Base-by-base conservation (phyloP, 805 yeast species). In the Kuraishia molischiana region DNA sequence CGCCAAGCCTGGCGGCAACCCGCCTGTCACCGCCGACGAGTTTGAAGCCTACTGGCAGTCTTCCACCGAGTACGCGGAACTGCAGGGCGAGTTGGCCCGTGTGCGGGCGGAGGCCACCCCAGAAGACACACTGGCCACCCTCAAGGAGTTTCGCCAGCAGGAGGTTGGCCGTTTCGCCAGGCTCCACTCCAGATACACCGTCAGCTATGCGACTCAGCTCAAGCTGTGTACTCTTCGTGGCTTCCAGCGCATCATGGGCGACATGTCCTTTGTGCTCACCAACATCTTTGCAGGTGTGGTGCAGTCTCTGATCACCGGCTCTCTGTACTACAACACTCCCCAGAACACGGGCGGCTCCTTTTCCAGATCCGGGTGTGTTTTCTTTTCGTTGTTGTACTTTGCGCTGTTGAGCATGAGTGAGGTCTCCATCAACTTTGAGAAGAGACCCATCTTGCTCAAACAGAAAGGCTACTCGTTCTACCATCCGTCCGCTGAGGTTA, bases 381-480 rank as follows among this genome's bases (percentile, higher is more conserved):
- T 75, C 57, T 80, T 77, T 47, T 63, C 76, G 18, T 59, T 76
- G 9, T 61, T 81, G 44, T 77, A 74, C 52, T 67, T 66, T 50
- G 54, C 68, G 6, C 61, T 73, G 48, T 60, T 67, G 61, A 68
- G 71, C 33, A 45, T 72, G 35, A 72, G 77, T 3, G 72, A 69
- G 41, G 58, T 69, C 30, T 51, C 66, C 35, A 57, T 59, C 33
- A 53, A 69, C 49, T 64, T 74, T 46, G 69, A 61, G 18, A 64
- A 72, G 33, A 67, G 82, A 44, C 72, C 78, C 35, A 74, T 84
- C 44, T 68, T 80, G 20, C 72, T 71, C 47, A 83, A 84, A 50
- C 94, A 84, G 52, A 77, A 78, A 49, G 68, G 70, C 35, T 84
- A 79, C 47, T 77, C 85, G 0, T 67, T 83, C 41, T 85, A 80